Base-by-base conservation (phyloP, 2,329 filamentous ascomycete species). In the Annulohypoxylon truncatum region DNA sequence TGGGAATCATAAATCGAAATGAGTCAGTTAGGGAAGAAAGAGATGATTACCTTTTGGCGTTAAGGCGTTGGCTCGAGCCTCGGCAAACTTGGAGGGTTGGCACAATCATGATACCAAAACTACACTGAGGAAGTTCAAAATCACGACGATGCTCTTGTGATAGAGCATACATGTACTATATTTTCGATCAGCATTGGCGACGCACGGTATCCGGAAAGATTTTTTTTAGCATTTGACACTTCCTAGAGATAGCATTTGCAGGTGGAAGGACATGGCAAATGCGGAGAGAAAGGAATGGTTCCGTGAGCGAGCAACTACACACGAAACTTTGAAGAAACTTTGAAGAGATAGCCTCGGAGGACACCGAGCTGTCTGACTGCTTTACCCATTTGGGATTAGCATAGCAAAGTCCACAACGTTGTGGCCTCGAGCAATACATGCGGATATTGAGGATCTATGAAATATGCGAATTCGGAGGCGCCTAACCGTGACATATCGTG, bases 141-240 rank as follows among this genome's bases (percentile, higher is more conserved):
- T 35, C 46, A 44, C 47, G 33, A 48, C 13, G 42, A 58, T 55
- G 60, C 62, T 64, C 60, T 40, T 61, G 50, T 57, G 40, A 47
- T 24, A 52, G 42, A 71, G 69, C 69, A 66, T 69, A 64, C 60
- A 68, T 75, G 71, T 72, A 73, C 67, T 55, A 72, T 74, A 74
- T 60, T 40, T 64, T 60, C 24, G 63, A 64, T 52, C 56, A 64
- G 64, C 67, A 71, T 71, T 38, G 24, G 26, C 40, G 52, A 55
- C 63, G 61, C 60, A 68, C 31, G 66, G 68, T 62, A 67, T 70
- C 63, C 44, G 61, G 22, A 62, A 62, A 53, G 58, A 24, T 38
- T 10, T 52, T 40, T 38, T 10, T 52, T 40, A n/a, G 58, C 48
- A 46, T 33, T 47, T 58, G 28, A 57, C 42, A 48, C 18, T 55